Conservation (phyloP, 2,329 filamentous ascomycete genomes). For the Beauveria scarabaeidicola region DNA sequence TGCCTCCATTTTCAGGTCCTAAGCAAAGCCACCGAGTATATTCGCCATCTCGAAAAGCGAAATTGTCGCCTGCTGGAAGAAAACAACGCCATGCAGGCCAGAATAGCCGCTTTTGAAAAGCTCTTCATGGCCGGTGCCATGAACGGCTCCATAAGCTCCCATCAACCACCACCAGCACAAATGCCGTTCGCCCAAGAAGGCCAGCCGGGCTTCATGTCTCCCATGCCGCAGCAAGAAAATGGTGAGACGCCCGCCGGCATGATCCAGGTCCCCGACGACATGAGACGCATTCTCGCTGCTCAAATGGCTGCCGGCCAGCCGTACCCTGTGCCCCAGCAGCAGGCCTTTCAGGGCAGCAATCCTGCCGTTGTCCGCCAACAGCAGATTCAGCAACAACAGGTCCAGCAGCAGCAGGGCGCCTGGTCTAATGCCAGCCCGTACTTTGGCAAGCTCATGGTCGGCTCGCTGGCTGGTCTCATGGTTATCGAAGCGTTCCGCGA, state of each 20-base stretch:
- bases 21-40: constrained; percentile 94
- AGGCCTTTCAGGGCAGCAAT: constrained; percentile 34
- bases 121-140: constrained; percentile 72
- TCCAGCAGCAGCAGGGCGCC: constrained; percentile 38
- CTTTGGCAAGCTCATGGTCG: constrained; percentile 78
- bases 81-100: constrained; percentile 67
- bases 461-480: constrained; percentile 87
- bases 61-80: constrained; percentile 77
- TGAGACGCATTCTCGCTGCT: constrained; percentile 53
- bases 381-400: constrained; percentile 45
- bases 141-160: constrained; percentile 47
- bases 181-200: constrained; percentile 38
- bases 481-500: constrained; percentile 71
- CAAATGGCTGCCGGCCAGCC: constrained; percentile 47
- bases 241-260: constrained; percentile 43
- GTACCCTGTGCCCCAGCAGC: constrained; percentile 40
- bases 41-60: constrained; percentile 83
- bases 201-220: constrained; percentile 37
- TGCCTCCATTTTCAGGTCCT: constrained; percentile 47
- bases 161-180: constrained; percentile 46
- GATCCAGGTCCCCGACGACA: constrained; percentile 58
- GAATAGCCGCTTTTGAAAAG: constrained; percentile 68
- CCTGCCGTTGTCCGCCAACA: constrained; percentile 44
- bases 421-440: constrained; percentile 50
- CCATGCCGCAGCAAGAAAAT: constrained; percentile 32